Percentiles rank a stretch among this genome's conserved stretches.
Conservation (phyloP, 805 yeast species). For the Barnettozyma sp. region DNA sequence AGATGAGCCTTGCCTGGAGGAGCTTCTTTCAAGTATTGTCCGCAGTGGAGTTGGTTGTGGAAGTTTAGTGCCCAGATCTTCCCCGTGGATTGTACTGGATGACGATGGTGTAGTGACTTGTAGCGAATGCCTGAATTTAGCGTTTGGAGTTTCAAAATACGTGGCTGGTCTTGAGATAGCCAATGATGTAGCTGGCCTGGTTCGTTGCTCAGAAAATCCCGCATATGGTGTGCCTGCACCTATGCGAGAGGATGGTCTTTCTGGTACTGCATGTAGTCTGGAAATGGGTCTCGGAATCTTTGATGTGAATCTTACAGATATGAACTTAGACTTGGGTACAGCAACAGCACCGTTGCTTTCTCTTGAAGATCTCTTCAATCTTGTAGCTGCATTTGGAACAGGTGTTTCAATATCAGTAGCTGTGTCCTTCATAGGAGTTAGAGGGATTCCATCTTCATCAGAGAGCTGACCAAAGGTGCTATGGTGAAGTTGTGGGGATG, state of each 20-base stretch:
- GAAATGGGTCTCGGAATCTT: conserved; percentile 23
- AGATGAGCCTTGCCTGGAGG: conserved; percentile 12
- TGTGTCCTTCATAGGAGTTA: neutral
- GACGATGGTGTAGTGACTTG: too few species aligned
- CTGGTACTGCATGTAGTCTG: conserved; percentile 9
- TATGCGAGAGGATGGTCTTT: conserved; percentile 12
- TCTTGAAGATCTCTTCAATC: conserved; percentile 5
- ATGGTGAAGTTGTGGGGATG: conserved; percentile 7
- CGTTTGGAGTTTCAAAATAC: conserved; percentile 2
- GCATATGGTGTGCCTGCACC: conserved; percentile 14
- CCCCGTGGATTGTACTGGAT: too few species aligned
- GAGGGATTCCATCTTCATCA: conserved; percentile 5
- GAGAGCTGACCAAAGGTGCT: conserved; percentile 10
- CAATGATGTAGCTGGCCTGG: conserved; percentile 18
- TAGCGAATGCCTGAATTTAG: conserved; percentile 17
- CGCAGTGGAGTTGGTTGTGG: conserved; percentile 25
- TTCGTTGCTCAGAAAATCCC: conserved; percentile 5
- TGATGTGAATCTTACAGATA: conserved; percentile 10
- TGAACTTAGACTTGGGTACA: neutral
- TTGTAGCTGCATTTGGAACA: conserved; percentile 12
- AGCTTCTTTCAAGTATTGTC: conserved; percentile 17
- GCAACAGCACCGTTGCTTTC: too few species aligned
- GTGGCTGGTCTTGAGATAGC: conserved; percentile 15
- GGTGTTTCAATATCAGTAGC: conserved; percentile 17
- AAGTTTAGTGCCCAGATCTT: conserved; percentile 17